Evolutionary conservation across 257 asterid species (phyloP).

Genomic region (Jasminum sambac): DNA sequence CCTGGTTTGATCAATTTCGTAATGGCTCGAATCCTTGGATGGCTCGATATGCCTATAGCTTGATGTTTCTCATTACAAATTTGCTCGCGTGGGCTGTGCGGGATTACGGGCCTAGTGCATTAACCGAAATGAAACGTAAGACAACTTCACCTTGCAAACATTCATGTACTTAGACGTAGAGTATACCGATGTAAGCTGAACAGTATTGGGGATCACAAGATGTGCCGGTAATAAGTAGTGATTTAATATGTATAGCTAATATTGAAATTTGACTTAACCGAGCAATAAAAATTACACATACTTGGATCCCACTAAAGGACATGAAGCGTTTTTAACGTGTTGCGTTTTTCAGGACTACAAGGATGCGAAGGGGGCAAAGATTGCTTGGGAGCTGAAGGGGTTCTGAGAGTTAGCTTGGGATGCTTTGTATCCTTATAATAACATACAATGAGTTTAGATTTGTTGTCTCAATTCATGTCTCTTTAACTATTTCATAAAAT

Average conservation of each 20-base stretch:
- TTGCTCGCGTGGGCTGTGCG: conserved; percentile 60
- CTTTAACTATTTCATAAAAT: too few species aligned
- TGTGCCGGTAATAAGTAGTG: too few species aligned
- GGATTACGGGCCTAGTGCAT: conserved; percentile 41
- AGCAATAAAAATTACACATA: too few species aligned
- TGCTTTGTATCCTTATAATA: conserved; percentile 47
- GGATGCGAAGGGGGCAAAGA: conserved; percentile 50
- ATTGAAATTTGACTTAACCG: too few species aligned
- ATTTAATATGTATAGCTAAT: too few species aligned
- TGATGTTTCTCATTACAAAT: conserved; percentile 44
- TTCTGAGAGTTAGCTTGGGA: conserved; percentile 52
- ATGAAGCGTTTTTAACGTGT: background rate
- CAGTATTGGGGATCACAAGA: too few species aligned
- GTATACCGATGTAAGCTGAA: too few species aligned
- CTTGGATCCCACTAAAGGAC: background rate
- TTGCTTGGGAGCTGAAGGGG: conserved; percentile 58
- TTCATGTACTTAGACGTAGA: background rate
- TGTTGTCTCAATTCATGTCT: too few species aligned
- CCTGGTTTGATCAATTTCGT: conserved; percentile 50
- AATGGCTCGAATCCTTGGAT: conserved; percentile 61
- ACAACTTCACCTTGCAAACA: background rate
- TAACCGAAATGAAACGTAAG: conserved; percentile 46
- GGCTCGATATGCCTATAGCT: conserved; percentile 54
- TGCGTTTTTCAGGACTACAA: conserved; percentile 38
- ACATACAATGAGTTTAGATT: background rate